Evolutionary conservation across 208 protist species (phyloP).

Genomic region (Wallacemonas sp.): DNA sequence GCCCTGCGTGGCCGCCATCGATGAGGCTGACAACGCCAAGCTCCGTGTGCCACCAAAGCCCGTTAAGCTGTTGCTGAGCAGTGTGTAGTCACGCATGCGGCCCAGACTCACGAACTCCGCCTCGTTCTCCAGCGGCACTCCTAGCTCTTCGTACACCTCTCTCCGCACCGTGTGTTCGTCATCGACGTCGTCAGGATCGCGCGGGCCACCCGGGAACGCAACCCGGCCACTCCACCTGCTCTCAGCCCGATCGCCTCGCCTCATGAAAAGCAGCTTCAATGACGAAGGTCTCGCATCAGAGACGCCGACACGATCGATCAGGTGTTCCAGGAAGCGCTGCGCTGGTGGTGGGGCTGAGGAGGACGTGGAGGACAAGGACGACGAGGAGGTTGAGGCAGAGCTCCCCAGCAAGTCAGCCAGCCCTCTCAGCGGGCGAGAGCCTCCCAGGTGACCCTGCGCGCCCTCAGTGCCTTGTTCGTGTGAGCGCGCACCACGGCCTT

Average conservation of each 20-base stretch:
- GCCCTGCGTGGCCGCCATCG: not conserved
- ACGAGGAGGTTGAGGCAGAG: not conserved
- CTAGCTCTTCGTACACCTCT: conserved; percentile 44
- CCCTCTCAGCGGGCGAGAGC: not conserved
- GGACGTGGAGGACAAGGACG: not conserved
- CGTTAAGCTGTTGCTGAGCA: conserved; percentile 26
- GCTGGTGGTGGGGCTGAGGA: not conserved
- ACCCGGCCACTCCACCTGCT: conserved; percentile 77
- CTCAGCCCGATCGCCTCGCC: conserved; percentile 35
- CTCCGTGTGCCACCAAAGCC: not conserved
- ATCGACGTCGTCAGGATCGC: conserved; percentile 63
- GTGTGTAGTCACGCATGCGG: conserved; percentile 51
- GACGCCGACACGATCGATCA: not conserved
- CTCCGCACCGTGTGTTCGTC: conserved; percentile 51
- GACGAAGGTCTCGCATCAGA: conserved; percentile 22
- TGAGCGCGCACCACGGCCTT: not conserved
- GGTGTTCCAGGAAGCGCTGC: conserved; percentile 1
- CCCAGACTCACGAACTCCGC: conserved; percentile 57
- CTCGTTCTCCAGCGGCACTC: conserved; percentile 45
- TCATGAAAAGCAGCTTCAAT: conserved; percentile 67
- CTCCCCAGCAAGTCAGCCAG: not conserved
- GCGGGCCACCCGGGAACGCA: conserved; percentile 73
- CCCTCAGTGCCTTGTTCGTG: not conserved
- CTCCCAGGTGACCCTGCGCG: no score
- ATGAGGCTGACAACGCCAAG: not conserved